These are phyloP conservation scores for Neofusicoccum ribis DNA, from an alignment of 2,329 filamentous ascomycete genomes.

Conservation along the genomic window DNA sequence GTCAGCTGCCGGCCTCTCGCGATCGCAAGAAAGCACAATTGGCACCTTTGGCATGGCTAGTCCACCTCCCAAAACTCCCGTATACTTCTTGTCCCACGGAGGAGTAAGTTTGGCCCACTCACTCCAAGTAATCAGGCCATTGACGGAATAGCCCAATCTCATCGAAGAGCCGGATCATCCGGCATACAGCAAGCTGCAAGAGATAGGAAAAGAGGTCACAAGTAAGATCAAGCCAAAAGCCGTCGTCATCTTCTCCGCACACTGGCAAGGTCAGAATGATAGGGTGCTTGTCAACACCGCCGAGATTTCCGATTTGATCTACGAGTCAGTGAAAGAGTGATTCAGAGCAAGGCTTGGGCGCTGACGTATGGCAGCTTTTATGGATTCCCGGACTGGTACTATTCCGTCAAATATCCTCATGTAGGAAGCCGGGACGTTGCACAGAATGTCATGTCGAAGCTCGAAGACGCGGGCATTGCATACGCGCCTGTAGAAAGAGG, in stretches of 20 bases:
- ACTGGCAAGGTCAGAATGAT: slow-evolving; percentile 65
- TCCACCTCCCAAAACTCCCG: neutral
- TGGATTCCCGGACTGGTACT: slow-evolving; percentile 67
- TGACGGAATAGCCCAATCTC: slow-evolving; percentile 52
- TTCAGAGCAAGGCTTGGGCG: neutral
- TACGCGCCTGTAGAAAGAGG: slow-evolving; percentile 63
- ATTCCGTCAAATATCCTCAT: slow-evolving; percentile 64
- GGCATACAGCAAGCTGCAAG: slow-evolving; percentile 63
- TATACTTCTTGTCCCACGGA: slow-evolving; percentile 16
- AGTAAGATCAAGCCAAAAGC: slow-evolving; percentile 68
- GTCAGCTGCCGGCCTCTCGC: neutral
- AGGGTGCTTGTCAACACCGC: slow-evolving; percentile 66
- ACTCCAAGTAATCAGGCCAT: too few relatives aligned
- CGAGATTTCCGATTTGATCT: slow-evolving; percentile 66
- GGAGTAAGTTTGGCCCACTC: neutral
- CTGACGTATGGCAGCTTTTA: slow-evolving; percentile 50
- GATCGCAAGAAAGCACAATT: neutral
- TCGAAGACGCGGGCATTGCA: slow-evolving; percentile 60
- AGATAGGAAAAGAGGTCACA: slow-evolving; percentile 70
- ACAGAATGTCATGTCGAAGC: slow-evolving; percentile 54
- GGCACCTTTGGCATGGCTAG: neutral
- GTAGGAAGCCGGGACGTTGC: slow-evolving; percentile 60
- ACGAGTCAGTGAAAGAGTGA: slow-evolving; percentile 47
- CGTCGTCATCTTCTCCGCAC: slow-evolving; percentile 74
- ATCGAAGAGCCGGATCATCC: slow-evolving; percentile 70